Percentiles rank a stretch among this genome's conserved stretches.
phyloP scores from a whole-genome alignment of 2,329 filamentous ascomycete species.

The Fusarium nelsonii region DNA sequence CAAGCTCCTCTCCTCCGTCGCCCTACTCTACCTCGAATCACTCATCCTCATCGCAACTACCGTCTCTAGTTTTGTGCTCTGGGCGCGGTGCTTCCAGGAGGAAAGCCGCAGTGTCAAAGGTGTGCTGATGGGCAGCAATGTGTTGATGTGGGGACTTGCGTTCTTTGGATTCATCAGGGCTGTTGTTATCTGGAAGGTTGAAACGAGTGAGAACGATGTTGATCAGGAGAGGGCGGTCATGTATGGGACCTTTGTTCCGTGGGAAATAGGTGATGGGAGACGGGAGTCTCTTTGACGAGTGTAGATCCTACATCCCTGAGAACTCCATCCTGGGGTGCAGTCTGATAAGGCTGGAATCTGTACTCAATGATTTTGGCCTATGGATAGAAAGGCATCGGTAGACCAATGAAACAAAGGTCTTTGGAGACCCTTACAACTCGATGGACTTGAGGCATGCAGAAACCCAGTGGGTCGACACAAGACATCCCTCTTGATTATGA shows the following conservation, averaged over 20 bases:
- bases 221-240: conserved; percentile 14
- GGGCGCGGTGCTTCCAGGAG: conserved; percentile 43
- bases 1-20: conserved; percentile 44
- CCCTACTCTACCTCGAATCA: conserved; percentile 47
- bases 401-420: background rate
- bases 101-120: conserved; percentile 43
- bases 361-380: too few species aligned
- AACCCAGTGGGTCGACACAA: too few species aligned
- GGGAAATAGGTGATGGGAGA: conserved; percentile 17
- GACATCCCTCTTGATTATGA: too few species aligned
- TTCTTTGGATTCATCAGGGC: conserved; percentile 49
- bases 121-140: conserved; percentile 46
- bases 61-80: conserved; percentile 35
- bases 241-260: conserved; percentile 42
- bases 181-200: conserved; percentile 47
- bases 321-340: background rate
- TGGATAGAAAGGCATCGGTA: background rate
- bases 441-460: background rate
- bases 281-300: conserved; percentile 17
- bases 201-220: conserved; percentile 15
- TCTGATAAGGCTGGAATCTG: background rate
- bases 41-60: conserved; percentile 45
- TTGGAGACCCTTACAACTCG: background rate
- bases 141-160: conserved; percentile 47
- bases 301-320: background rate